Conservation (phyloP, 768 basidiomycete genomes). For the Lactarius akahatsu region DNA sequence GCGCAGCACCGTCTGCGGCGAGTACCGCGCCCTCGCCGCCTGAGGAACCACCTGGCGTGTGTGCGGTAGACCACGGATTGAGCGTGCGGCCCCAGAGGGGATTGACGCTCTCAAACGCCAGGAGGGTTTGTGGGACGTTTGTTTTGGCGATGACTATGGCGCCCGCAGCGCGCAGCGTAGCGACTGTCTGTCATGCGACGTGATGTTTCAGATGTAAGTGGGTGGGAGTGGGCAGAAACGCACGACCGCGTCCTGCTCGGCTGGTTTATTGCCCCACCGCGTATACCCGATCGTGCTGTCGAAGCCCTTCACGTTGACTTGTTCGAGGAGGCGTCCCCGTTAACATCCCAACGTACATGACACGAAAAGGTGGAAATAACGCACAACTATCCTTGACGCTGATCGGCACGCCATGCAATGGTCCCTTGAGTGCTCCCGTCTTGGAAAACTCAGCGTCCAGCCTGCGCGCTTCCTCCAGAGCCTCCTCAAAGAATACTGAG, state of each 20-base stretch:
- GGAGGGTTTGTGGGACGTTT: conserved; percentile 89
- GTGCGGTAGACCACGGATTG: conserved; percentile 57
- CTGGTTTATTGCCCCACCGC: conserved; percentile 65
- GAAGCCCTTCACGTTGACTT: conserved; percentile 60
- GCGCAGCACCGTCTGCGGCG: conserved; percentile 70
- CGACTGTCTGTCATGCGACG: conserved; percentile 47
- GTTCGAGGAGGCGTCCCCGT: not conserved
- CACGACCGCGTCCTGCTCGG: conserved; percentile 61
- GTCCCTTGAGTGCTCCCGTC: conserved; percentile 58
- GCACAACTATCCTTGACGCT: conserved; percentile 75
- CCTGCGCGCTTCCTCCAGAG: conserved; percentile 56
- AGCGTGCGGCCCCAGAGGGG: conserved; percentile 72
- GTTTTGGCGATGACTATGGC: conserved; percentile 87
- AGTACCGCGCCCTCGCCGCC: conserved; percentile 67
- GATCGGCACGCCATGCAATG: conserved; percentile 79
- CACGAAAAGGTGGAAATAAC: conserved; percentile 17
- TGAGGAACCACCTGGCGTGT: conserved; percentile 32
- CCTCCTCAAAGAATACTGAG: conserved; percentile 74
- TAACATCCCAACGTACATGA: no score
- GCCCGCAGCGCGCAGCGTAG: conserved; percentile 61
- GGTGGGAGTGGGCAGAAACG: conserved; percentile 28
- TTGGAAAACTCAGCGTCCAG: conserved; percentile 65
- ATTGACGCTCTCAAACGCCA: conserved; percentile 80
- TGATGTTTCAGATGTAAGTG: no score
- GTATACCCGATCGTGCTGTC: conserved; percentile 75